These are phyloP conservation scores for Xylaria intraflava DNA, from an alignment of 495 filamentous ascomycete species.

Conservation along the genomic window DNA sequence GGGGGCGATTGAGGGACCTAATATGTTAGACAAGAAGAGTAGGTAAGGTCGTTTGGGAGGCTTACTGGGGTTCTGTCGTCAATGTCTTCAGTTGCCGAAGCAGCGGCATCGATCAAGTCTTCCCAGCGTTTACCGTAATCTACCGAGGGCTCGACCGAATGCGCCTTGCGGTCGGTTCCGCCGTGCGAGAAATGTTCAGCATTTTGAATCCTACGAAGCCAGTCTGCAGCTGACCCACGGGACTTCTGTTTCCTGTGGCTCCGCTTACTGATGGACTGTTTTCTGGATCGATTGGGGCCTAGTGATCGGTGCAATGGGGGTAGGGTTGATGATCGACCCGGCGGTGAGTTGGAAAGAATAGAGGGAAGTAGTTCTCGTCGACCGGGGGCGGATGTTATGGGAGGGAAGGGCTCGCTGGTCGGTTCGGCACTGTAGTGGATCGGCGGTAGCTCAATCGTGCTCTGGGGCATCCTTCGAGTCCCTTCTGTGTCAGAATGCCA, in stretches of 20 bases:
- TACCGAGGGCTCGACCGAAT: conserved; percentile 73
- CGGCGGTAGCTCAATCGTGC: conserved; percentile 68
- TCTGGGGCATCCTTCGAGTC: conserved; percentile 43
- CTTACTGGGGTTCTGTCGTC: conserved; percentile 77
- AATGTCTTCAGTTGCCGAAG: conserved; percentile 87
- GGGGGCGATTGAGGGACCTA: conserved; percentile 65
- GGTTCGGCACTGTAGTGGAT: conserved; percentile 58
- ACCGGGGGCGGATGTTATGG: conserved; percentile 53
- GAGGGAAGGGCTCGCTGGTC: conserved; percentile 61
- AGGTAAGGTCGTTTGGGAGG: conserved; percentile 29
- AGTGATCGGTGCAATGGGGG: conserved; percentile 65
- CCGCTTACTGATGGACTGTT: conserved; percentile 74
- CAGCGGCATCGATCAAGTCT: conserved; percentile 85
- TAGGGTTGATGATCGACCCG: conserved; percentile 78
- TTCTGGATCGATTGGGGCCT: conserved; percentile 63
- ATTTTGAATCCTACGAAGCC: conserved; percentile 45
- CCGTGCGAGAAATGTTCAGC: conserved; percentile 56
- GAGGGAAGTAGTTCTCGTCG: conserved; percentile 70
- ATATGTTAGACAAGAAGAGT: conserved; percentile 32
- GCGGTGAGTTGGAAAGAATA: conserved; percentile 71
- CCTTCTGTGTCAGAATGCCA: conserved; percentile 66
- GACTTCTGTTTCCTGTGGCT: conserved; percentile 73
- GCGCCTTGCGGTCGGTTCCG: conserved; percentile 69
- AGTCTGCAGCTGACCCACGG: conserved; percentile 46
- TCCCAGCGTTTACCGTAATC: conserved; percentile 87